phyloP scores from a whole-genome alignment of 2,329 filamentous ascomycete genomes.

The Beauveria bassiana region DNA sequence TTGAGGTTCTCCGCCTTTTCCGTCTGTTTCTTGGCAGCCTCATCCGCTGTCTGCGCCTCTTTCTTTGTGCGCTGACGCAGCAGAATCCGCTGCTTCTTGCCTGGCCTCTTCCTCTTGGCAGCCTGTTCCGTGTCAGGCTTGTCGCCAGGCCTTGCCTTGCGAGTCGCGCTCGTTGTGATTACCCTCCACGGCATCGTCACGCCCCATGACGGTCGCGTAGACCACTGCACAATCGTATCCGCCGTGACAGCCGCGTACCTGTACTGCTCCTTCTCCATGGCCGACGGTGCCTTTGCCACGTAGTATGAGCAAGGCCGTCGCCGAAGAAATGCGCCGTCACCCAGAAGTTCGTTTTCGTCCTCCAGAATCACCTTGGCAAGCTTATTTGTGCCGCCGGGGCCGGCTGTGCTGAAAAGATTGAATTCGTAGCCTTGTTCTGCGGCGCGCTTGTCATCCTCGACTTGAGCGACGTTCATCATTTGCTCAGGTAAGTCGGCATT shows the following conservation, averaged over 20 bases:
- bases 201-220: slow-evolving; percentile 44
- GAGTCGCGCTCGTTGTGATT: slow-evolving; percentile 32
- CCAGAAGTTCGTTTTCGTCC: slow-evolving; percentile 30
- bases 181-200: slow-evolving; percentile 55
- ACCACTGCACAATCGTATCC: slow-evolving; percentile 40
- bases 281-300: slow-evolving; percentile 31
- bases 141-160: slow-evolving; percentile 17
- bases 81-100: slow-evolving; percentile 52
- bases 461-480: slow-evolving; percentile 10
- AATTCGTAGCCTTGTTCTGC: slow-evolving; percentile 34
- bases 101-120: slow-evolving; percentile 36
- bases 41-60: slow-evolving; percentile 32
- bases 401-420: slow-evolving; percentile 45
- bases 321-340: slow-evolving; percentile 29
- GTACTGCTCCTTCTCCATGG: slow-evolving; percentile 32
- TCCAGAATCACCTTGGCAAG: slow-evolving; percentile 44
- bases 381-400: slow-evolving; percentile 17
- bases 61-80: slow-evolving; percentile 37
- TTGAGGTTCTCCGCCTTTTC: slow-evolving; percentile 49
- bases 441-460: slow-evolving; percentile 20
- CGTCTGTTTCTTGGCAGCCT: slow-evolving; percentile 29
- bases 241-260: slow-evolving; percentile 41
- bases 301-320: slow-evolving; percentile 42
- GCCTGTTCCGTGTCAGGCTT: background rate
- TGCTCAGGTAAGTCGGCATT: background rate